Percentiles rank a stretch among this genome's conserved stretches.
phyloP scores from a whole-genome alignment of 495 filamentous ascomycete genomes.

The Lophiotrema nucula region DNA sequence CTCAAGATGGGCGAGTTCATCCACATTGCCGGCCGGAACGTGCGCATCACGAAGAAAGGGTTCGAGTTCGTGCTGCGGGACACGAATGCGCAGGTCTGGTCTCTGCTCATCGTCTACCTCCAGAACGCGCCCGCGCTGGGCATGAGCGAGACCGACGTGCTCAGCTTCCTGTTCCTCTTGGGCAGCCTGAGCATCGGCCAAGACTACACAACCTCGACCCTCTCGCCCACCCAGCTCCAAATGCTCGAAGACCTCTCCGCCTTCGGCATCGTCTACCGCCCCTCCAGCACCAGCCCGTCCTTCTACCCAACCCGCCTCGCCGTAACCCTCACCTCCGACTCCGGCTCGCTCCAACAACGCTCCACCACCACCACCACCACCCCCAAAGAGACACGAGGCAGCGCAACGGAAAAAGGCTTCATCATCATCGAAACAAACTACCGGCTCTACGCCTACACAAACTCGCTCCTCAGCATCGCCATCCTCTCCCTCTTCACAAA shows the following conservation, averaged over 20 bases:
- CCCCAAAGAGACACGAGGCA: slow-evolving; percentile 35
- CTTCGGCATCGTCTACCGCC: slow-evolving; percentile 87
- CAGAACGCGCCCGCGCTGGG: slow-evolving; percentile 74
- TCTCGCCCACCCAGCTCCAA: slow-evolving; percentile 75
- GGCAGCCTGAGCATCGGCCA: slow-evolving; percentile 87
- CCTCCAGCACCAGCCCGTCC: slow-evolving; percentile 47
- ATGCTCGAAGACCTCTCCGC: slow-evolving; percentile 85
- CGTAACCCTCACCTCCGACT: slow-evolving; percentile 88
- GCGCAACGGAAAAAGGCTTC: slow-evolving; percentile 66
- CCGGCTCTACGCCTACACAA: slow-evolving; percentile 93
- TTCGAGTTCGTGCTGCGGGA: slow-evolving; percentile 95
- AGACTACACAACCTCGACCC: slow-evolving; percentile 75
- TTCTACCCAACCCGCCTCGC: slow-evolving; percentile 95
- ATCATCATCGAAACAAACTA: slow-evolving; percentile 99
- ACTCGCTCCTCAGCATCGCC: slow-evolving; percentile 86
- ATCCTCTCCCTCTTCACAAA: slow-evolving; percentile 87
- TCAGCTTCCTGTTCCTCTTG: slow-evolving; percentile 95
- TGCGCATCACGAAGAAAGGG: slow-evolving; percentile 81
- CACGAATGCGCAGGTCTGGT: slow-evolving; percentile 95
- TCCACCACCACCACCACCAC: slow-evolving; percentile 46
- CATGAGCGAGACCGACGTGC: slow-evolving; percentile 87
- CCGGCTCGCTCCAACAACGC: slow-evolving; percentile 50
- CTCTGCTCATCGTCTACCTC: slow-evolving; percentile 86
- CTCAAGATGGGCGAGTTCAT: slow-evolving; percentile 79
- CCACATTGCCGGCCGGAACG: slow-evolving; percentile 56